A percentile compares a stretch with the other conserved stretches of the same genome.
Conservation (phyloP, 768 basidiomycete genomes). For the Russula olivacea region DNA sequence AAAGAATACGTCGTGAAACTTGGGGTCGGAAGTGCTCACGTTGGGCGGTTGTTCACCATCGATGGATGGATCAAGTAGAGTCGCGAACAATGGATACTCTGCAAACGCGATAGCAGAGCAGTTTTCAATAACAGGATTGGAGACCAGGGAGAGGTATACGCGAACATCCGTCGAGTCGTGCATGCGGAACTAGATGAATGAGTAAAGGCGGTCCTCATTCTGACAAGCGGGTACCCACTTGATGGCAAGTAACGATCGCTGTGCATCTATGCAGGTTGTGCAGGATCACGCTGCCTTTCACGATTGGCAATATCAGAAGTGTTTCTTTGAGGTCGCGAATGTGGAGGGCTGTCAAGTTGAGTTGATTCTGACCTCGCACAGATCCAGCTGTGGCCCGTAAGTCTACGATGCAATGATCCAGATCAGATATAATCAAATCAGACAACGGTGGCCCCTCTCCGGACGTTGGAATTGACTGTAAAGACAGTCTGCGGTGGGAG, state of each 20-base stretch:
- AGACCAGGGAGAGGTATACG: constrained; percentile 59
- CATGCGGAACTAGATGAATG: constrained; percentile 68
- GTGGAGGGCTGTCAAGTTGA: constrained; percentile 54
- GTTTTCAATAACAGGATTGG: constrained; percentile 78
- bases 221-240: constrained; percentile 45
- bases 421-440: constrained; percentile 60
- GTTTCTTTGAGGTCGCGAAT: constrained; percentile 53
- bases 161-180: constrained; percentile 62
- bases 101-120: constrained; percentile 59
- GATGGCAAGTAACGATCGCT: constrained; percentile 72
- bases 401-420: constrained; percentile 68
- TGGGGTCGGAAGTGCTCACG: neutral
- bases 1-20: neutral
- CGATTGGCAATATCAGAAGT: constrained; percentile 56
- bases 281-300: constrained; percentile 68
- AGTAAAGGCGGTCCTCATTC: neutral
- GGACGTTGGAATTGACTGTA: constrained; percentile 32
- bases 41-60: neutral
- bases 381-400: constrained; percentile 30
- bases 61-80: constrained; percentile 7
- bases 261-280: constrained; percentile 57
- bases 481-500: constrained; percentile 44
- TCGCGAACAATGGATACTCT: constrained; percentile 45
- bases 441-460: constrained; percentile 34
- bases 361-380: constrained; percentile 6